A percentile compares a stretch with the other conserved stretches of the same genome.
Evolutionary conservation across 352 stramenopile species (phyloP).

Genomic region (Phytophthora pisi): DNA sequence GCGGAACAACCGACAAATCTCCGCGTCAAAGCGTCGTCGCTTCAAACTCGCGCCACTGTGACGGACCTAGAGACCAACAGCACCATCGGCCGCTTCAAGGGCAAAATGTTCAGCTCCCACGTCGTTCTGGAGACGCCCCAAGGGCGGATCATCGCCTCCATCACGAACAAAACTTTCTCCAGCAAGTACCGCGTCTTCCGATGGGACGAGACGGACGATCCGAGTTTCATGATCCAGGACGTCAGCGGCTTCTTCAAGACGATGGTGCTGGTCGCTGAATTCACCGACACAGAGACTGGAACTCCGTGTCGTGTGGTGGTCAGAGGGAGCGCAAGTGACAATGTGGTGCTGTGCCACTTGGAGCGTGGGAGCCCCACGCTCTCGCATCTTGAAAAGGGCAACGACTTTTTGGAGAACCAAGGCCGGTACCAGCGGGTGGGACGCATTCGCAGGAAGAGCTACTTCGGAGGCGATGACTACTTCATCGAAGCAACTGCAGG

Average conservation of each 20-base stretch:
- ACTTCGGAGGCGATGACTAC: not conserved
- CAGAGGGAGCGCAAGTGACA: not conserved
- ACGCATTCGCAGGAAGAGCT: not conserved
- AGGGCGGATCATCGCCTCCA: not conserved
- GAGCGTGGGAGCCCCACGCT: not conserved
- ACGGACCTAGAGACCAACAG: not conserved
- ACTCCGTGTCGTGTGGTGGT: not conserved
- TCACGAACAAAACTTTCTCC: not conserved
- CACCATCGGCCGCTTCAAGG: not conserved
- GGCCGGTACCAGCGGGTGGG: not conserved
- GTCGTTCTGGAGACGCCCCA: not conserved
- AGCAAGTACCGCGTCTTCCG: slow-evolving; percentile 1
- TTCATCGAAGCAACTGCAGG: slow-evolving; percentile 1
- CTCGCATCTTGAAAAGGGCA: not conserved
- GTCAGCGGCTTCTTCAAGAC: not conserved
- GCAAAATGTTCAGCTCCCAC: slow-evolving; percentile 2
- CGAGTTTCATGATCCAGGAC: not conserved
- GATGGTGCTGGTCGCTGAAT: not conserved
- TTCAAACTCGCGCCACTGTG: not conserved
- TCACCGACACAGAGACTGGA: not conserved
- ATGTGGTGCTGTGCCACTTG: not conserved
- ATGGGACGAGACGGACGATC: not conserved
- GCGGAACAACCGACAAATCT: not conserved
- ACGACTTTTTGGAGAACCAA: not conserved
- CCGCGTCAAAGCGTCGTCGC: not conserved